Base-by-base conservation (phyloP, 2,329 filamentous ascomycete species). In the Alternaria sp. region DNA sequence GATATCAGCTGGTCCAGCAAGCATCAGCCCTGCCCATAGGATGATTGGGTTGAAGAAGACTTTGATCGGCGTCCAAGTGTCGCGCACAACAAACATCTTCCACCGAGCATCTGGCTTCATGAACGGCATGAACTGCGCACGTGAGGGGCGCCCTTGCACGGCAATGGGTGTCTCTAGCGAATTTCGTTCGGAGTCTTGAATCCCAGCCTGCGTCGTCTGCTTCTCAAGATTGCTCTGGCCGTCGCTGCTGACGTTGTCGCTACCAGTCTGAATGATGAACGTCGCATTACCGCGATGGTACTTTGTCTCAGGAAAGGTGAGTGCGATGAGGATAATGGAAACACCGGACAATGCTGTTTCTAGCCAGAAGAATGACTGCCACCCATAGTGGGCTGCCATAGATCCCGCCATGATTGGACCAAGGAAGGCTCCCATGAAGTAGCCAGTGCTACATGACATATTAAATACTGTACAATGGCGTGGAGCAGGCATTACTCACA, bases 331-430 rank as follows among this genome's bases (percentile, higher is more conserved):
- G 18, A 82, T 28, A 8, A 81, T 76, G 6, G 77, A 75, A 64
- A 82, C 79, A 7, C 67, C 75, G 3, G 78, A 74, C 6, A 82
- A 68, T 0, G 72, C 81, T 1, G 76, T 74, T 3, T 79, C 79
- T 4, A 83, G 75, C 81, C 81, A 83, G 73, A 82, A 83, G 69
- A 83, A 82, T 12, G 77, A 80, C 48, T 80, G 68, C 81, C 81
- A 82, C 42, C 81, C 80, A 58, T 82, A 73, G 20, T 78, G 70
- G 11, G 72, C 74, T 20, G 76, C 79, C 34, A 82, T 81, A 39
- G 73, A 72, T 5, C 80, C 80, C 22, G 77, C 73, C 75, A 82
- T 81, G 54, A 82, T 78, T 2, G 80, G 79, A 4, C 81, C 81
- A 2, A 82, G 68, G 62, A 81, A 81, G 7, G 80, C 74, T 9